Conservation (phyloP, 2,329 filamentous ascomycete species). For the Aaosphaeria arxii region DNA sequence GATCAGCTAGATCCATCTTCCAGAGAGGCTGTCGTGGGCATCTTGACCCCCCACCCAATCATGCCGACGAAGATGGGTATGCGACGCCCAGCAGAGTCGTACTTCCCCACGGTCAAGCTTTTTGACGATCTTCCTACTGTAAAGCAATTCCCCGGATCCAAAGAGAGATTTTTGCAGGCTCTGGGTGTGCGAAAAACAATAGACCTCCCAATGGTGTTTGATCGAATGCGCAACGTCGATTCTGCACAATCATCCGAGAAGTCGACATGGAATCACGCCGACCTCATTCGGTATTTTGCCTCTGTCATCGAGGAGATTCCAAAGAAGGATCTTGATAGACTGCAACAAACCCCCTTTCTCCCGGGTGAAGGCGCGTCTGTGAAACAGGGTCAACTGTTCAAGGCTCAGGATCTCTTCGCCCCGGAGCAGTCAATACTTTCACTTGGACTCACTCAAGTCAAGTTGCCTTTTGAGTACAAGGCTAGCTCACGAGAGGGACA, state of each 20-base stretch:
- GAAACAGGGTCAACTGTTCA: conserved; percentile 30
- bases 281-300: conserved; percentile 89
- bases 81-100: conserved; percentile 79
- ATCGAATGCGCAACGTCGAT: conserved; percentile 68
- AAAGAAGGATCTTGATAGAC: conserved; percentile 70
- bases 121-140: conserved; percentile 92
- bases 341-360: conserved; percentile 77
- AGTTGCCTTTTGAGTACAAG: conserved; percentile 72
- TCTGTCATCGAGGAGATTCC: conserved; percentile 91
- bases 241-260: conserved; percentile 47
- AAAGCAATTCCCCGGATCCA: conserved; percentile 68
- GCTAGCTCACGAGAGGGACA: conserved; percentile 57
- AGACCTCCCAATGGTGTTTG: conserved; percentile 90
- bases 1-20: conserved; percentile 68
- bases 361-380: conserved; percentile 56
- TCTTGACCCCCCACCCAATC: conserved; percentile 67
- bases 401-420: conserved; percentile 34
- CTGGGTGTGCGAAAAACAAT: conserved; percentile 94
- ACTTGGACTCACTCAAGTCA: conserved; percentile 50
- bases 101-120: conserved; percentile 88
- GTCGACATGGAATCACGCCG: conserved; percentile 81
- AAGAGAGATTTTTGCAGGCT: conserved; percentile 82
- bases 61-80: conserved; percentile 92
- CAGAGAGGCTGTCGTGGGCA: conserved; percentile 61
- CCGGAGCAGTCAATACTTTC: conserved; percentile 30